A percentile compares a stretch with the other conserved stretches of the same genome.
Evolutionary conservation across 2,329 filamentous ascomycete genomes (phyloP).

Genomic region (Trichoderma afroharzianum): DNA sequence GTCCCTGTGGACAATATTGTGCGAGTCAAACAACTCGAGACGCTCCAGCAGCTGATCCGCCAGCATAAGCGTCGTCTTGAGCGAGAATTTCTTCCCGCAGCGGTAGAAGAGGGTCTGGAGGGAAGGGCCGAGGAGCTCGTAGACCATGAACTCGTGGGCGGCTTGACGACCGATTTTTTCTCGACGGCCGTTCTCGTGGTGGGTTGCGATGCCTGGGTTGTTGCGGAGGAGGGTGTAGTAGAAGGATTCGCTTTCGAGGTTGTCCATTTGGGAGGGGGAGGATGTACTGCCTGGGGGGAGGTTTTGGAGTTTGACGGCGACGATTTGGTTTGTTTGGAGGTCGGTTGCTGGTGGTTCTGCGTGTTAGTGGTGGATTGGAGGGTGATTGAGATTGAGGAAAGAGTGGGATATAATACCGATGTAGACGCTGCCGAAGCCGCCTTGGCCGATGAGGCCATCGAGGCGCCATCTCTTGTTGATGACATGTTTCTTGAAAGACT

Average conservation of each 20-base stretch:
- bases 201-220: conserved; percentile 23
- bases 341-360: conserved; percentile 19
- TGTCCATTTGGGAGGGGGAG: background rate
- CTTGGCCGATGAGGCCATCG: conserved; percentile 10
- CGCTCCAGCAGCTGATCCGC: conserved; percentile 23
- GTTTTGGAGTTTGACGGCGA: conserved; percentile 30
- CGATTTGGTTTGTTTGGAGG: conserved; percentile 28
- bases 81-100: conserved; percentile 22
- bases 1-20: conserved; percentile 21
- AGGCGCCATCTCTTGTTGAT: background rate
- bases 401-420: background rate
- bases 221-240: conserved; percentile 19
- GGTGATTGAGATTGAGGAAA: background rate
- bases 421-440: conserved; percentile 14
- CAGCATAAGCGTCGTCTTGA: conserved; percentile 25
- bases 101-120: conserved; percentile 59
- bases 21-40: conserved; percentile 21
- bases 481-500: background rate
- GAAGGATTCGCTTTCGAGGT: conserved; percentile 21
- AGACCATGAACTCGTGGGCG: conserved; percentile 24
- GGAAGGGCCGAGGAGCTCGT: conserved; percentile 50
- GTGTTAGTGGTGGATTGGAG: background rate
- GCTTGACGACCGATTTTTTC: background rate
- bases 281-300: background rate
- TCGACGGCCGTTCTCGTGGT: conserved; percentile 23